Evolutionary conservation across 371 early-diverging fungal genomes (phyloP), one percentile per base, ranked within the genome.

Genomic region (Blakeslea trispora): DNA sequence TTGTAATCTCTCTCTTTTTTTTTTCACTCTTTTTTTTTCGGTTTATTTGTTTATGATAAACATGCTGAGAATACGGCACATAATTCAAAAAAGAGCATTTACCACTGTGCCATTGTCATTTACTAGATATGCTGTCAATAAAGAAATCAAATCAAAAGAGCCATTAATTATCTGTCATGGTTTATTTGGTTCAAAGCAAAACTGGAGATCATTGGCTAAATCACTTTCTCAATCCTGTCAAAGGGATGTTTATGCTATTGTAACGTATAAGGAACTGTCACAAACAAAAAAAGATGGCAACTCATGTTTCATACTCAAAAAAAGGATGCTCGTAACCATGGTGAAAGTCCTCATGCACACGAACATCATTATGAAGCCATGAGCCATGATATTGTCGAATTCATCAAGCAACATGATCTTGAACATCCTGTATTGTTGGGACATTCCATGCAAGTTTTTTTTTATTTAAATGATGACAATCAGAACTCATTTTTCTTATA

Each of bases 161-260:
- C 69, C 94, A 14, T 74, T 94, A 3, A 23, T 66, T 10, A 84
- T 94, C 44, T 76, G 93, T 37, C 97, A 95, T 69, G 96, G 97
- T 31, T 77, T 97, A 21, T 94, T 96, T 69, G 97, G 97, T 15
- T 91, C 91, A 4, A 95, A 96, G 70, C 94, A 95, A 58, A 95
- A 95, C 72, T 95, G 96, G 95, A 77, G 81, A 42, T 85, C 92
- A 6, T 78, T 96, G n/a, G 81, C 89, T 42, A 90, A 89, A 57
- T 73, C 84, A 18, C 74, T 95, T 43, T 66, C 86, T n/a, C 64
- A 69, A 19, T 74, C 79, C 5, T 74, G 91, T 14, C 68, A 65
- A 18, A 75, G 86, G 4, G 69, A 75, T 34, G 85, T 93, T 1
- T 83, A 85, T 50, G 69, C 91, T 0, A 55, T 94, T 37, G 81